Base-by-base conservation (phyloP, 2,329 filamentous ascomycete species). In the Chrysoporthe puriensis region DNA sequence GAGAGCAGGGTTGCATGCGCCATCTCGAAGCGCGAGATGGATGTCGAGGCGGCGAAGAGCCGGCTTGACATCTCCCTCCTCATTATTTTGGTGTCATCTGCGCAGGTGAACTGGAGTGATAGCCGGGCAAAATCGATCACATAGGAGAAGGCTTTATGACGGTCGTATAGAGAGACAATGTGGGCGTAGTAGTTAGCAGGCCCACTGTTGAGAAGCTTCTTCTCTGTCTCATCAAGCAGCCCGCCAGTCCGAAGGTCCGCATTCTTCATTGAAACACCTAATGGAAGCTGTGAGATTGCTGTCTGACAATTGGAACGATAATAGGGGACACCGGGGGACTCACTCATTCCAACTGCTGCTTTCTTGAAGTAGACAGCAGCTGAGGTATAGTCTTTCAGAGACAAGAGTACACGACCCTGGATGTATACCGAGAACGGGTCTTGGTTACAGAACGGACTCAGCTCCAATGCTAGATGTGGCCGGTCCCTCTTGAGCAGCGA, bases 101-200 rank as follows among this genome's bases (percentile, higher is more conserved):
- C 72, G 50, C 78, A 77, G 36, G 83, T 74, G 70, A 92, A 91
- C 73, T 93, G 89, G 54, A 96, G 82, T 6, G 92, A 90, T 34
- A 94, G 82, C 50, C 88, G 86, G 50, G 92, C 90, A 81, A 97
- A 97, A 72, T 97, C 92, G 6, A 93, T 87, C 52, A 96, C 92
- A 74, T 91, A 92, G 1, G 92, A 91, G 77, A 92, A 92, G 0
- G 90, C 89, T 72, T 90, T 91, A 56, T 88, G 86, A 72, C 87
- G 87, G 76, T 97, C 94, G 75, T 92, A 98, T 1, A 99, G 84
- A 26, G 88, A 85, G 14, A 94, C 86, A 62, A 98, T 87, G 77
- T 99, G 96, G 54, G 90, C 88, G 77, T 96, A 96, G 79, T 97
- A 99, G 70, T 87, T 89, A 5, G 93, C 86, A 52, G 94, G 84